phyloP scores from a whole-genome alignment of 176 grass and related monocot species.

The Musa schizocarpa region DNA sequence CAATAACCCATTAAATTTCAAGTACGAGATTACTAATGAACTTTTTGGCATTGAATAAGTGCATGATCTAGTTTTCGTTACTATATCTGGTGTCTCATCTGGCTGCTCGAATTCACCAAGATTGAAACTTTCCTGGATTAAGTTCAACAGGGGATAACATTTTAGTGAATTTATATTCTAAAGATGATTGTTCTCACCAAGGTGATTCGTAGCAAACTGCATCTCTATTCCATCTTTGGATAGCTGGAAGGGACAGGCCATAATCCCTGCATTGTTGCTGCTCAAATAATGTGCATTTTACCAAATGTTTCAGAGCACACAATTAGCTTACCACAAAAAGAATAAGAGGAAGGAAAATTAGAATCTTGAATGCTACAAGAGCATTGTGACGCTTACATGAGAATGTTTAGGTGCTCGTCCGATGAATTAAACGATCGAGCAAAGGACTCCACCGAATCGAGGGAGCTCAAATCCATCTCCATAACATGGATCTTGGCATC shows the following conservation, averaged over 20 bases:
- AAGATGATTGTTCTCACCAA: not conserved
- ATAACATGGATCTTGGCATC: not conserved
- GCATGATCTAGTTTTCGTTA: not conserved
- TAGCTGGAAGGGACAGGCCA: constrained; percentile 7
- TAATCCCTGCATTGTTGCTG: constrained; percentile 13
- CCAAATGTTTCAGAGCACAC: not conserved
- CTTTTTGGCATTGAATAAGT: not conserved
- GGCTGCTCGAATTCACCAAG: not conserved
- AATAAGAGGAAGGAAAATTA: not conserved
- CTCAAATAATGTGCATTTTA: not conserved
- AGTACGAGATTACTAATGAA: not conserved
- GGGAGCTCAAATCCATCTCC: constrained; percentile 3
- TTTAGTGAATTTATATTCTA: not conserved
- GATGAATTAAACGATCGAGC: not conserved
- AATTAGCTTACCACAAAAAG: not conserved
- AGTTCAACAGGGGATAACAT: not conserved
- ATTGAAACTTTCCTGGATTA: not conserved
- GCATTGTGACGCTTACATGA: not conserved
- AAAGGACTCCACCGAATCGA: not conserved
- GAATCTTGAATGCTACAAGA: not conserved
- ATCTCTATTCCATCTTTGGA: constrained; percentile 15
- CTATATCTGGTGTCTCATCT: not conserved
- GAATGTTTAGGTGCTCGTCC: not conserved
- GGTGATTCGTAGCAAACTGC: constrained; percentile 3
- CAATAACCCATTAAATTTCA: not conserved